These are phyloP conservation scores for Diplodia scrobiculata DNA, from an alignment of 2,329 filamentous ascomycete genomes.

Conservation along the genomic window DNA sequence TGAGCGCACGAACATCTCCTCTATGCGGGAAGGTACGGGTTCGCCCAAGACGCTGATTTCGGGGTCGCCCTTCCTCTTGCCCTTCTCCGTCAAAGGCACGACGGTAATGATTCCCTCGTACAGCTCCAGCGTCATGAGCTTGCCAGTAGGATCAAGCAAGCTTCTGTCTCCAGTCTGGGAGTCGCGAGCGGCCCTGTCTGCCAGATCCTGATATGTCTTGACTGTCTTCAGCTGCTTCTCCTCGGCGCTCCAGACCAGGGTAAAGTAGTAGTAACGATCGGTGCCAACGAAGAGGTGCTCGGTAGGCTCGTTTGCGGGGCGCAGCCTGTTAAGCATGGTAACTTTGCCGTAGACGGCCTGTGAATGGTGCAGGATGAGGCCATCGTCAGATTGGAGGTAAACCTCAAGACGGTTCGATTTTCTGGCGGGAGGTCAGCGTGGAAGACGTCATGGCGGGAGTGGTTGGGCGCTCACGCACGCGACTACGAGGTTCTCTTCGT, in stretches of 20 bases:
- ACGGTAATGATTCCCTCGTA: conserved; percentile 70
- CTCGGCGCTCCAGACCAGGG: conserved; percentile 74
- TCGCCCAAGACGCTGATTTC: conserved; percentile 62
- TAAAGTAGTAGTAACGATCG: conserved; percentile 87
- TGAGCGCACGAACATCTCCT: conserved; percentile 67
- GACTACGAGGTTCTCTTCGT: conserved; percentile 80
- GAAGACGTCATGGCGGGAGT: conserved; percentile 6
- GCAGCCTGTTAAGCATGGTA: conserved; percentile 78
- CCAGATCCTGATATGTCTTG: conserved; percentile 61
- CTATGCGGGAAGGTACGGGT: conserved; percentile 63
- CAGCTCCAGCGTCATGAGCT: conserved; percentile 66
- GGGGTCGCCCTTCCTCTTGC: conserved; percentile 55
- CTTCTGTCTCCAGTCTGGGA: conserved; percentile 81
- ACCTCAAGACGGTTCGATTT: conserved; percentile 86
- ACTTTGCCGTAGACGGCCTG: conserved; percentile 82
- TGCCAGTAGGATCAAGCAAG: conserved; percentile 76
- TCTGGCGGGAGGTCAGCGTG: conserved; percentile 43
- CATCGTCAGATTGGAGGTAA: conserved; percentile 69
- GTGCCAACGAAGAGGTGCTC: conserved; percentile 93
- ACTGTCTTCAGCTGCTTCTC: conserved; percentile 57
- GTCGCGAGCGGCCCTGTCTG: conserved; percentile 66
- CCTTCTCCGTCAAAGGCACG: conserved; percentile 60
- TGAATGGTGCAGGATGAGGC: conserved; percentile 66
- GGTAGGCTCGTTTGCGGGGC: conserved; percentile 70
- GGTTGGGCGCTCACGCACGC: conserved; percentile 63